A percentile compares a stretch with the other conserved stretches of the same genome.
These are phyloP conservation scores for Alternaria ethzedia DNA, from an alignment of 2,329 filamentous ascomycete species.

Conservation along the genomic window DNA sequence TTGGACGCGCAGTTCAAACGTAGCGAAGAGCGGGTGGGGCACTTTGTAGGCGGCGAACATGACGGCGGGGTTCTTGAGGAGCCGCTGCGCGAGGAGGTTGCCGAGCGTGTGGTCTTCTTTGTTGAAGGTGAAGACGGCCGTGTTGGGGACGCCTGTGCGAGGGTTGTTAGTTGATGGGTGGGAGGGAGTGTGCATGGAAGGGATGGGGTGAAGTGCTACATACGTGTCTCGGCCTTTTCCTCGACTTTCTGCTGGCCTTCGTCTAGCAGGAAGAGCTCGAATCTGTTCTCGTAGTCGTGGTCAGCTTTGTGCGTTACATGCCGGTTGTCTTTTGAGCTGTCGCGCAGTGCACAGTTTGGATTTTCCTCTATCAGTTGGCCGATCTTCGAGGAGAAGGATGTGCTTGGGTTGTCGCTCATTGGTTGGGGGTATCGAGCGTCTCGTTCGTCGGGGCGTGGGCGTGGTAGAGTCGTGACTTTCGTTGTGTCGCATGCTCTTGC, in stretches of 20 bases:
- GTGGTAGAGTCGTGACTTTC: neutral
- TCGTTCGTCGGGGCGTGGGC: neutral
- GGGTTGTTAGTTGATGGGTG: neutral
- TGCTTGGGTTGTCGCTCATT: neutral
- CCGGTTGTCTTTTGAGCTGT: constrained; percentile 11
- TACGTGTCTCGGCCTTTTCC: constrained; percentile 87
- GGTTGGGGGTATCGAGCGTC: neutral
- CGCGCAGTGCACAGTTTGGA: constrained; percentile 12
- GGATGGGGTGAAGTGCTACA: constrained; percentile 47
- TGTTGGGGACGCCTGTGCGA: constrained; percentile 82
- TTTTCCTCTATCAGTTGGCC: constrained; percentile 19
- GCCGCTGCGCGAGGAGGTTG: constrained; percentile 84
- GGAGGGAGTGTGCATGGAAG: neutral
- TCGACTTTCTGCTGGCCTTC: constrained; percentile 94
- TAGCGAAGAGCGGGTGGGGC: constrained; percentile 51
- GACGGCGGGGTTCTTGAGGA: constrained; percentile 83
- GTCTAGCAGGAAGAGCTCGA: constrained; percentile 88
- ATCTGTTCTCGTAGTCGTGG: constrained; percentile 61
- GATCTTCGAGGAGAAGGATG: constrained; percentile 9
- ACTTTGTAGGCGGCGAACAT: constrained; percentile 91
- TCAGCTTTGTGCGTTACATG: constrained; percentile 23
- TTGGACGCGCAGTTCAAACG: constrained; percentile 79
- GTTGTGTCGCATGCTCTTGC: neutral
- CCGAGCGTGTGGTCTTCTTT: constrained; percentile 97
- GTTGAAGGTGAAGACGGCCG: constrained; percentile 92